phyloP scores from a whole-genome alignment of 371 early-diverging fungal genomes.

The Mucor sp. region DNA sequence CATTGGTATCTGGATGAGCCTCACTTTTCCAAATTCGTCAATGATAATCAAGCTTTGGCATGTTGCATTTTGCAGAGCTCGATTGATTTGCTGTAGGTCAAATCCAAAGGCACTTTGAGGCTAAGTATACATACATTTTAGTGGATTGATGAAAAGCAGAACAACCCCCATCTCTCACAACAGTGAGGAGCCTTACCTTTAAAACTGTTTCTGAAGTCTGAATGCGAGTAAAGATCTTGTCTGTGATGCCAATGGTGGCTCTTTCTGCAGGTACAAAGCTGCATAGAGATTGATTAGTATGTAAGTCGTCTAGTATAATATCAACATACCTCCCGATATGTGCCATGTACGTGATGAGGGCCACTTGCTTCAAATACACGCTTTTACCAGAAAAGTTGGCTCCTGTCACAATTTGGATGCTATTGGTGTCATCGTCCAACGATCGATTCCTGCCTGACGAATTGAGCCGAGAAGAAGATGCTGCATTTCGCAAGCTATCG shows the following conservation, averaged over 20 bases:
- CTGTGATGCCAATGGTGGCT: constrained; percentile 85
- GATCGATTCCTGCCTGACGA: not conserved
- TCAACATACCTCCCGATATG: constrained; percentile 71
- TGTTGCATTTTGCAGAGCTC: constrained; percentile 57
- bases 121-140: constrained; percentile 36
- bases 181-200: constrained; percentile 22
- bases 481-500: not conserved
- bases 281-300: constrained; percentile 21
- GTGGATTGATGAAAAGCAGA: too few species aligned
- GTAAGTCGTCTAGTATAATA: not conserved
- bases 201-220: constrained; percentile 62
- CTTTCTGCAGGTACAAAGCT: constrained; percentile 89
- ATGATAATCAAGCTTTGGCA: constrained; percentile 58
- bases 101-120: constrained; percentile 72
- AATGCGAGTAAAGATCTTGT: constrained; percentile 85
- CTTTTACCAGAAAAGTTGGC: constrained; percentile 84
- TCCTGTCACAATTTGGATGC: constrained; percentile 69
- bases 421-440: not conserved
- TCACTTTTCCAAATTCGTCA: constrained; percentile 66
- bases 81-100: constrained; percentile 68
- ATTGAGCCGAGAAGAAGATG: not conserved
- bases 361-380: constrained; percentile 80
- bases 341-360: constrained; percentile 75
- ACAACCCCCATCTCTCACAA: too few species aligned
- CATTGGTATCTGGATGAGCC: not conserved